A percentile compares a stretch with the other conserved stretches of the same genome.
phyloP scores from a whole-genome alignment of 306 rosid species.

The Gastrolobium villosum region DNA sequence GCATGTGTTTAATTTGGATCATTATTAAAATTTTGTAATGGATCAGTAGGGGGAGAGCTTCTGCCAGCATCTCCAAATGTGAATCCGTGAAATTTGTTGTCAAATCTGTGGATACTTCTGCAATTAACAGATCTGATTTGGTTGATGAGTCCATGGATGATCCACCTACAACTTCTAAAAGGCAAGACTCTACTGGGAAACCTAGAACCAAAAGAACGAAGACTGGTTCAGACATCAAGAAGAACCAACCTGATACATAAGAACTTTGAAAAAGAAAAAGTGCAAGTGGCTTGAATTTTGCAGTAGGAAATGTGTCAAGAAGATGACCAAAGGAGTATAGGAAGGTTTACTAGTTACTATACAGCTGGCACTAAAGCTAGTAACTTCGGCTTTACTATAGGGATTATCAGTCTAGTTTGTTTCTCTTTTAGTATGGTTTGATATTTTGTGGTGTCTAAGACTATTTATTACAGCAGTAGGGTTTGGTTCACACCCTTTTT shows the following conservation, averaged over 20 bases:
- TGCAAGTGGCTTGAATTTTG: constrained; percentile 4
- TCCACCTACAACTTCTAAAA: constrained; percentile 30
- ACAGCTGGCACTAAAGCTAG: not conserved
- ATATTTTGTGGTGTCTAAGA: constrained; percentile 17
- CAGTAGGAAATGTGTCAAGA: constrained; percentile 3
- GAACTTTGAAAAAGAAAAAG: constrained; percentile 25
- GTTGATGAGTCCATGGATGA: constrained; percentile 37
- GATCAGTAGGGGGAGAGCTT: constrained; percentile 43
- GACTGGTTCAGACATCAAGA: constrained; percentile 31
- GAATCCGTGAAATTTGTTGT: constrained; percentile 23
- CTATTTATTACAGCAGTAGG: not conserved
- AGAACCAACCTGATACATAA: constrained; percentile 26
- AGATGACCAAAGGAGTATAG: constrained; percentile 36
- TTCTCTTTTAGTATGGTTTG: constrained; percentile 6
- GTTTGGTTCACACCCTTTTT: constrained; percentile 9
- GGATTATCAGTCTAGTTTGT: constrained; percentile 38
- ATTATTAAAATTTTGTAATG: constrained; percentile 38
- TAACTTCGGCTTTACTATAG: constrained; percentile 44
- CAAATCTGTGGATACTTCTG: constrained; percentile 37
- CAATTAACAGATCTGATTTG: constrained; percentile 14
- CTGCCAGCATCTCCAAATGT: constrained; percentile 39
- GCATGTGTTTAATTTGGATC: not conserved
- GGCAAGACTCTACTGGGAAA: constrained; percentile 36
- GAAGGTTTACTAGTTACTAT: not conserved
- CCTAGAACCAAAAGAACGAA: constrained; percentile 38